Evolutionary conservation across 169 alveolate genomes (phyloP).

Genomic region (Plasmodium sp.): DNA sequence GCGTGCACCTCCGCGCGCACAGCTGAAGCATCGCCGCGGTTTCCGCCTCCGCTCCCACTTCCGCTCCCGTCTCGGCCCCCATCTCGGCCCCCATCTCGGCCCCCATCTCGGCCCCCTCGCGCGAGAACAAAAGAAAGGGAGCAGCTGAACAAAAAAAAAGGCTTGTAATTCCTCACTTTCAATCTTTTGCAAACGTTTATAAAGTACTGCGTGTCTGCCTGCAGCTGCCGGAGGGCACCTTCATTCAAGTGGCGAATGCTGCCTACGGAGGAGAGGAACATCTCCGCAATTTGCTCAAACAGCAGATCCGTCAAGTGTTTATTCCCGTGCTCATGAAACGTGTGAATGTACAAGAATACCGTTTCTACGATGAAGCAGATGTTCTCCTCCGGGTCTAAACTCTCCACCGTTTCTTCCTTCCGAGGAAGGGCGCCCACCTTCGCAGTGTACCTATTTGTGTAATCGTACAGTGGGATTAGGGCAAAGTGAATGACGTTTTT

Average conservation of each 20-base stretch:
- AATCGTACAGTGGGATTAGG: slow-evolving; percentile 42
- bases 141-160: slow-evolving; percentile 9
- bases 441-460: slow-evolving; percentile 13
- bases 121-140: slow-evolving; percentile 18
- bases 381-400: slow-evolving; percentile 33
- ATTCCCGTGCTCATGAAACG: slow-evolving; percentile 23
- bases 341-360: slow-evolving; percentile 29
- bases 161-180: slow-evolving; percentile 39
- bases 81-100: neutral
- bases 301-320: slow-evolving; percentile 3
- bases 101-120: neutral
- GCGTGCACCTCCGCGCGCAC: neutral
- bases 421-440: neutral
- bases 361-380: slow-evolving; percentile 50
- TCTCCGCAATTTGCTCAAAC: slow-evolving; percentile 8
- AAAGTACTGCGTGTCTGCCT: slow-evolving; percentile 30
- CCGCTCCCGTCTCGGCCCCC: too few relatives aligned
- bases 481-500: slow-evolving; percentile 40
- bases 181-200: slow-evolving; percentile 41
- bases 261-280: neutral
- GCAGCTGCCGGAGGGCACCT: slow-evolving; percentile 14
- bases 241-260: neutral
- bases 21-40: neutral
- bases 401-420: neutral
- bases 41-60: neutral